Base-by-base conservation (phyloP, 805 yeast species). In the Nakazawaea wickerhamii region DNA sequence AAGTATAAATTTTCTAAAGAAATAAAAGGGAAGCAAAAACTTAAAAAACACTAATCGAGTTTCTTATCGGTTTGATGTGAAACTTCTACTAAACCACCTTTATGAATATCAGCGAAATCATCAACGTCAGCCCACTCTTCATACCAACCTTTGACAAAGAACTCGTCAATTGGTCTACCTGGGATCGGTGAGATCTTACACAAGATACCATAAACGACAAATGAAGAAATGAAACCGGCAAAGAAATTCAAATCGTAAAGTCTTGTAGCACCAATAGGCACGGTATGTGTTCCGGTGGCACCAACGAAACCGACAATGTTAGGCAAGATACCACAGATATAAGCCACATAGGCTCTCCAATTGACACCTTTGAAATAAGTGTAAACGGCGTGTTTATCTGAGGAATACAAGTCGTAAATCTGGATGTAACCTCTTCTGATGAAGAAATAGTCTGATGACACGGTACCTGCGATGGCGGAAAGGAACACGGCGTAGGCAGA, bases 271-370 rank as follows among this genome's bases (percentile, higher is more conserved):
- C 91, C 95, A 36, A 67, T 64, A 22, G 95, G 95, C 13, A 87
- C 95, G 6, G 37, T 44, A 46, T 68, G 72, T n/a, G 79, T 74
- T 30, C 81, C 85, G 19, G 85, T 79, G 8, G 89, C 88, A 49
- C 95, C 88, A 5, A 82, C 91, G 53, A 88, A 88, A 1, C 96
- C 96, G 17, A 84, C 84, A 55, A 88, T 81, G 54, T 87, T 88
- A 36, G 95, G 93, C 27, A 79, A 66, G 46, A 89, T 81, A 43
- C 95, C 95, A 50, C 81, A 71, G 50, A 88, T 59, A 58, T 88
- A 88, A 1, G 95, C 93, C 25, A 71, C 77, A 50, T 76, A 79
- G 2, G 91, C 96, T 59, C 95, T 72, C 93, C 95, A 85, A 58
- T 87, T 86, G 60, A 77, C 52, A 30, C 96, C 96, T 23, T 54